A percentile compares a stretch with the other conserved stretches of the same genome.
Conservation (phyloP, 2,329 filamentous ascomycete genomes). For the Diplocarpon rosae region DNA sequence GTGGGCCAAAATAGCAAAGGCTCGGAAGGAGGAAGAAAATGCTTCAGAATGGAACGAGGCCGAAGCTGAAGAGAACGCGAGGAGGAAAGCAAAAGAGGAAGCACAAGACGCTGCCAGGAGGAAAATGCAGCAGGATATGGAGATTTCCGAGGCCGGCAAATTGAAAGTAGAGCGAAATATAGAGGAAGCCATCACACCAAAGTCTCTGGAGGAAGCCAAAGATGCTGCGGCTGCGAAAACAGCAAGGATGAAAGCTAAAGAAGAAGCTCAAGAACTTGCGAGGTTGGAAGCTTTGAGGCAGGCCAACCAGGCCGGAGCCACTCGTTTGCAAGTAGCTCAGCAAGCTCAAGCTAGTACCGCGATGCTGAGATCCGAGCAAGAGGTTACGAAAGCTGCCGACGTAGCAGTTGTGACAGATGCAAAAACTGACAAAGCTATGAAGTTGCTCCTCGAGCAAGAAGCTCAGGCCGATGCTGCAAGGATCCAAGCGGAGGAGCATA, state of each 20-base stretch:
- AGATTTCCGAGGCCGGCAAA: conserved; percentile 8
- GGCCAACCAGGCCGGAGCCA: conserved; percentile 3
- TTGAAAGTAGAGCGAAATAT: not conserved
- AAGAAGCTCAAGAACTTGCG: conserved; percentile 10
- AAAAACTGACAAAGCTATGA: too few relatives aligned
- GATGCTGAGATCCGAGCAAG: too few relatives aligned
- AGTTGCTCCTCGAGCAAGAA: not conserved
- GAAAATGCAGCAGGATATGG: conserved; percentile 5
- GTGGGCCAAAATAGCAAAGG: conserved; percentile 28
- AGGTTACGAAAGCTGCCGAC: too few relatives aligned
- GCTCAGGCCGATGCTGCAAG: not conserved
- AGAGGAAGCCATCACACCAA: conserved; percentile 1
- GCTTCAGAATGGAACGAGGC: conserved; percentile 16
- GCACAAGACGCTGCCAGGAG: conserved; percentile 8
- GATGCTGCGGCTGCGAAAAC: not conserved
- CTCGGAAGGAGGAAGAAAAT: conserved; percentile 23
- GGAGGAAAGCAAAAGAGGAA: conserved; percentile 10
- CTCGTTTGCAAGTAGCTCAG: not conserved
- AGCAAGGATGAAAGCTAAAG: not conserved
- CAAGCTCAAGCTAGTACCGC: not conserved
- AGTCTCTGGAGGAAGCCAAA: not conserved
- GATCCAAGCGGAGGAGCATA: not conserved
- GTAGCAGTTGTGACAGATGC: too few relatives aligned
- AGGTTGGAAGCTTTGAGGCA: conserved; percentile 2
- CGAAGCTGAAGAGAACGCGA: conserved; percentile 9